These are phyloP conservation scores for Eucalyptus sp. DNA, from an alignment of 345 rosid species.

Conservation along the genomic window DNA sequence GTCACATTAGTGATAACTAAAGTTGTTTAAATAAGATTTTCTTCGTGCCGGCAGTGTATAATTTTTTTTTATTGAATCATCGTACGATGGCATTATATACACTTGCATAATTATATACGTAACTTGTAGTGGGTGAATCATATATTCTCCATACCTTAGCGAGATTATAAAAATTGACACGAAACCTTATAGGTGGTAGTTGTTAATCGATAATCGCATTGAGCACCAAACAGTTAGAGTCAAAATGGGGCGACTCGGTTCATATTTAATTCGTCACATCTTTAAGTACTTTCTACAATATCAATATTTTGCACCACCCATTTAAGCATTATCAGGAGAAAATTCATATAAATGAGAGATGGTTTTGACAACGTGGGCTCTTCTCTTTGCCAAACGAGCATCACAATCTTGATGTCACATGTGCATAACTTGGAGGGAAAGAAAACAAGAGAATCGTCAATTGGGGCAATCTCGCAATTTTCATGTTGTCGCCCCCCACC, in stretches of 20 bases:
- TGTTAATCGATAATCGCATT: fast-evolving
- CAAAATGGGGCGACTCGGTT: fast-evolving
- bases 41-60: fast-evolving
- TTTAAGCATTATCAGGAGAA: background rate
- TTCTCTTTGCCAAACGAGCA: background rate
- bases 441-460: background rate
- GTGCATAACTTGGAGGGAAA: background rate
- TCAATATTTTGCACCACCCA: background rate
- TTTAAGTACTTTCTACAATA: background rate
- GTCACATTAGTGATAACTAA: background rate
- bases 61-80: background rate
- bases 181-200: fast-evolving
- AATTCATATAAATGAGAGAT: background rate
- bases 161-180: background rate
- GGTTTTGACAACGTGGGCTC: background rate
- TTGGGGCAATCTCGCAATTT: background rate
- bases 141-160: background rate
- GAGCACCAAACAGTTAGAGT: background rate
- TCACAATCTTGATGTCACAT: background rate
- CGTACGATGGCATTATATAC: fast-evolving
- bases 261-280: fast-evolving
- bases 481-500: background rate
- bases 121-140: fast-evolving
- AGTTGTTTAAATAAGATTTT: background rate
- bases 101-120: fast-evolving